phyloP scores from a whole-genome alignment of 1,284 basidiomycete species.

The Tilletia caries region DNA sequence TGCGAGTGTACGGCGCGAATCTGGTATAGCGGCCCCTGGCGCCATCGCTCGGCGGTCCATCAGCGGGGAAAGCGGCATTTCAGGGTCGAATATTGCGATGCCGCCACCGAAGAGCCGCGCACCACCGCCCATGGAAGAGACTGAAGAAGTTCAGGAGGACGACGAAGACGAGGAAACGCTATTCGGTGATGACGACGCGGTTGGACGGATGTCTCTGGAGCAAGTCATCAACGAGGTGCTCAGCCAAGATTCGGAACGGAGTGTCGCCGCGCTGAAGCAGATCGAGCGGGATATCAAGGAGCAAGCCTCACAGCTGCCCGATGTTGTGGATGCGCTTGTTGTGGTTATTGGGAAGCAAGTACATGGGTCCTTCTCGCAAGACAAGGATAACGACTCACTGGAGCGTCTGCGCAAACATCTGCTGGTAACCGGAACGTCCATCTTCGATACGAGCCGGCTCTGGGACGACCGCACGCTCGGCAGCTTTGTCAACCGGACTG shows the following conservation, averaged over 20 bases:
- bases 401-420: conserved; percentile 47
- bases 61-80: background rate
- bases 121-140: background rate
- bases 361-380: conserved; percentile 32
- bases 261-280: conserved; percentile 90
- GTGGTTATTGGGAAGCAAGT: conserved; percentile 43
- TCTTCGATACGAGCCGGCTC: conserved; percentile 36
- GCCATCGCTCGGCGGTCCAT: conserved; percentile 7
- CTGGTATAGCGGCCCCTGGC: conserved; percentile 19
- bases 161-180: conserved; percentile 13
- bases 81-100: background rate
- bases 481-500: conserved; percentile 35
- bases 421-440: conserved; percentile 32
- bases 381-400: conserved; percentile 17
- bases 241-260: conserved; percentile 75
- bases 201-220: conserved; percentile 21
- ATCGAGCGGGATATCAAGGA: conserved; percentile 46
- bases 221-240: conserved; percentile 60
- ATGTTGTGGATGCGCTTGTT: conserved; percentile 61
- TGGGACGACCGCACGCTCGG: conserved; percentile 40
- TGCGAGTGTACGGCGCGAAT: conserved; percentile 25
- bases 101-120: background rate
- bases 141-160: conserved; percentile 11
- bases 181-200: conserved; percentile 23
- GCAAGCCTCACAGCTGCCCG: conserved; percentile 27